These are phyloP conservation scores for Chalara sp. DNA, from an alignment of 2,329 filamentous ascomycete genomes.

Conservation along the genomic window DNA sequence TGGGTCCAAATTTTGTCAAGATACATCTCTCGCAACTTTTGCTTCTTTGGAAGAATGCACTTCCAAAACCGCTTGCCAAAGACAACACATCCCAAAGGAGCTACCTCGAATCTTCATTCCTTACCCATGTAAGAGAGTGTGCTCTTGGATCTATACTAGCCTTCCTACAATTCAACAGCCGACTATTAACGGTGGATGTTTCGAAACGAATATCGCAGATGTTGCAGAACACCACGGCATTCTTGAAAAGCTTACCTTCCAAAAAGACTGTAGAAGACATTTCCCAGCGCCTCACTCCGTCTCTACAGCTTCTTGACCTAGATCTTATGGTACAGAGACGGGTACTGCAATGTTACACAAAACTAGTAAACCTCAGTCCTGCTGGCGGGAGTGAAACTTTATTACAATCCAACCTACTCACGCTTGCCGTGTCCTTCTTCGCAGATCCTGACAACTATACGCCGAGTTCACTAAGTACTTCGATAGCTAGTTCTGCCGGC, in stretches of 20 bases:
- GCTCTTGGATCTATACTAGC: slow-evolving; percentile 85
- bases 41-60: slow-evolving; percentile 91
- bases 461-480: slow-evolving; percentile 77
- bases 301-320: slow-evolving; percentile 82
- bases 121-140: slow-evolving; percentile 92
- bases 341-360: slow-evolving; percentile 91
- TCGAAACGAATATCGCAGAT: slow-evolving; percentile 88
- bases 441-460: slow-evolving; percentile 87
- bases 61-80: slow-evolving; percentile 89
- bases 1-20: slow-evolving; percentile 97
- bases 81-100: slow-evolving; percentile 82
- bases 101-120: slow-evolving; percentile 81
- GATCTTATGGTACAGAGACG: slow-evolving; percentile 89
- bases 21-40: slow-evolving; percentile 93
- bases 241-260: slow-evolving; percentile 74
- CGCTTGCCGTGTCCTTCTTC: slow-evolving; percentile 83
- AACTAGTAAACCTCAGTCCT: slow-evolving; percentile 82
- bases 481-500: slow-evolving; percentile 84
- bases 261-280: slow-evolving; percentile 86
- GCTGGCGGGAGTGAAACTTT: slow-evolving; percentile 78
- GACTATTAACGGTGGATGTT: slow-evolving; percentile 86
- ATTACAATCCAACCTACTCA: slow-evolving; percentile 84
- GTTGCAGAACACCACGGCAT: slow-evolving; percentile 90
- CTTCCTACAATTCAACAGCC: slow-evolving; percentile 89
- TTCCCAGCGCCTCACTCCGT: slow-evolving; percentile 73